Base-by-base conservation (phyloP, 2,329 filamentous ascomycete genomes). In the Alternaria hordeiaustralica region DNA sequence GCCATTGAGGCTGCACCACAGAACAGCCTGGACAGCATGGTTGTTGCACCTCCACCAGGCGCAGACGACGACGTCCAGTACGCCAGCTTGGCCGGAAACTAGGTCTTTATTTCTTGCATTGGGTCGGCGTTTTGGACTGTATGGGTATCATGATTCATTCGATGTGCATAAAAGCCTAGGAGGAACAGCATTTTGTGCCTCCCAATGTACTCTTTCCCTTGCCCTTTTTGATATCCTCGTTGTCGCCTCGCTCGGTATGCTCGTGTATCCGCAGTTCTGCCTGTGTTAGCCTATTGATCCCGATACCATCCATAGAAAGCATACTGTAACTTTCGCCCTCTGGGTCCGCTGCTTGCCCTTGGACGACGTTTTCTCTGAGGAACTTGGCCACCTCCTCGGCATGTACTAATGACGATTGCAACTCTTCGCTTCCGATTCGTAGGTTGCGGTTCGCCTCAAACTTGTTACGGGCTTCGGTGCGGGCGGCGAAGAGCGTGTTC, bases 231-330 rank as follows among this genome's bases (percentile, higher is more conserved):
- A 97, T 88, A 33, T 90, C 92, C 72, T 97, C 94, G 77, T 99
- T 99, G 81, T 98, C 92, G 58, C 96, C 94, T 69, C 93, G 87
- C 80, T 99, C 95, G 28, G 91, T 99, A 69, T 97, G 84, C 65
- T 97, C 87, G 79, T 98, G 96, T 81, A 99, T 97, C 55, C 90
- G 87, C 61, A 98, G 83, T 77, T 91, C 94, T 97, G 53, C 58
- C 21, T 50, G 21, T 25, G 58, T 76, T 65, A 75, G 70, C 43
- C 23, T 25, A 8, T 25, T 25, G 23, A 25, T 25, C 23, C 23
- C 23, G 23, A 25, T 25, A 25, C 23, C 23, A 25, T 25, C 23
- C 23, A 25, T 25, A 25, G 23, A 25, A 8, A 25, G 23, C 89
- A 61, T 82, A 92, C 91, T 87, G 71, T 89, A 93, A 46, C 78